A percentile compares a stretch with the other conserved stretches of the same genome.
Evolutionary conservation across 345 rosid species (phyloP).

Genomic region (Aquilaria sinensis): DNA sequence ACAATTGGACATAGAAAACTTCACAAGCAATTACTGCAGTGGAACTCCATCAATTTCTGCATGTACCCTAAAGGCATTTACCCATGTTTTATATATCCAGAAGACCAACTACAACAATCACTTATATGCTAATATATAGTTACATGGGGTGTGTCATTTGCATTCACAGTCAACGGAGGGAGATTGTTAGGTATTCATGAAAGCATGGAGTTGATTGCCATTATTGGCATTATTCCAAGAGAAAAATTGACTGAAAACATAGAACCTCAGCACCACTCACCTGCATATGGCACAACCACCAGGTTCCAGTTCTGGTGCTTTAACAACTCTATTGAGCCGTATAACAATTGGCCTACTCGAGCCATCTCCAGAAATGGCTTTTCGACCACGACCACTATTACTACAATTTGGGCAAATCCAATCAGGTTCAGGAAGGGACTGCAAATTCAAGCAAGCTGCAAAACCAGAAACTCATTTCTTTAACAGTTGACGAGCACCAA

Average conservation of each 20-base stretch:
- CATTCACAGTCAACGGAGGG: not conserved
- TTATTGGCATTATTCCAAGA: not conserved
- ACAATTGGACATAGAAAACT: too few relatives aligned
- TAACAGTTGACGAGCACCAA: too few relatives aligned
- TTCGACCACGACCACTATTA: conserved; percentile 36
- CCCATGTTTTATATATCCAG: too few relatives aligned
- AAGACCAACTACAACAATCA: too few relatives aligned
- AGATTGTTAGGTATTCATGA: not conserved
- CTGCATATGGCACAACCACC: conserved; percentile 98
- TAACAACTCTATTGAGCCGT: conserved; percentile 59
- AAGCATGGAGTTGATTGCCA: not conserved
- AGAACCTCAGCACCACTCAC: conserved; percentile 29
- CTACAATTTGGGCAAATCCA: conserved; percentile 83
- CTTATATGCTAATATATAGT: too few relatives aligned
- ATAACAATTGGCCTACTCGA: conserved; percentile 42
- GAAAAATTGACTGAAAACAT: not conserved
- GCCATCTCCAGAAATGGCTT: conserved; percentile 32
- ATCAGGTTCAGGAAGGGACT: conserved; percentile 51
- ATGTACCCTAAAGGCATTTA: too few relatives aligned
- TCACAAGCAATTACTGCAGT: too few relatives aligned
- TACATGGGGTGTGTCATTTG: too few relatives aligned
- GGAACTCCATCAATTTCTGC: too few relatives aligned
- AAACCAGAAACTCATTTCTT: conserved; percentile 16
- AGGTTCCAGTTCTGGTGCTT: conserved; percentile 66
- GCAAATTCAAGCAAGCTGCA: conserved; percentile 84